These are phyloP conservation scores for Halenospora varia DNA, from an alignment of 495 filamentous ascomycete genomes.

Conservation along the genomic window DNA sequence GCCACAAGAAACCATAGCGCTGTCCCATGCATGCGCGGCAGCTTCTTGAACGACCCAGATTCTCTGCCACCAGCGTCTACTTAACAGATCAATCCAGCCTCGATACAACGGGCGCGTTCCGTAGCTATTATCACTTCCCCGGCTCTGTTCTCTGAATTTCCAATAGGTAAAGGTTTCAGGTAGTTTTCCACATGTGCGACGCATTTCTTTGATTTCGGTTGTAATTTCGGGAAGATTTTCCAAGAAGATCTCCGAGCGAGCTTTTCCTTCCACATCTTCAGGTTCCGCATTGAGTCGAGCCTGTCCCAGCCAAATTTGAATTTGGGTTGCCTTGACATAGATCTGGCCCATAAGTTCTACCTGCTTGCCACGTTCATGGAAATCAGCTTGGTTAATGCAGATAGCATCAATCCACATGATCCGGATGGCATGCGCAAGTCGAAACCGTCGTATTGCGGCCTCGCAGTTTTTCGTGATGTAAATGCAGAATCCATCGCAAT, in stretches of 20 bases:
- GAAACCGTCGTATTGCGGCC: constrained; percentile 16
- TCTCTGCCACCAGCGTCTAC: constrained; percentile 12
- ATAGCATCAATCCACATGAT: too few species aligned
- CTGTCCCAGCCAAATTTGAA: constrained; percentile 4
- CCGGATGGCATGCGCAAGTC: neutral
- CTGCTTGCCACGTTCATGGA: constrained; percentile 10
- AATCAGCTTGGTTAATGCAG: constrained; percentile 17
- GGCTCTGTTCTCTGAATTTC: too few species aligned
- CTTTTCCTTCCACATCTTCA: constrained; percentile 11
- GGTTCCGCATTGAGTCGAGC: neutral
- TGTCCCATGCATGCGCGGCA: too few species aligned
- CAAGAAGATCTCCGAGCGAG: constrained; percentile 11
- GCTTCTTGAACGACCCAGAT: constrained; percentile 22
- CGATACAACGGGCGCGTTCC: constrained; percentile 1
- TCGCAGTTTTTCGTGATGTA: constrained; percentile 18
- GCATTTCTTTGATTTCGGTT: neutral
- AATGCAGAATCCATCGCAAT: constrained; percentile 1
- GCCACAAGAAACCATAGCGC: too few species aligned
- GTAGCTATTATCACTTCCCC: neutral
- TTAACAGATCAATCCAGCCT: constrained; percentile 6
- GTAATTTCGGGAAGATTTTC: constrained; percentile 5
- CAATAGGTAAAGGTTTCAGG: too few species aligned
- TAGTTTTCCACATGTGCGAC: too few species aligned
- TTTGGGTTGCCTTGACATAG: constrained; percentile 1
- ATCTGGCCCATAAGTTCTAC: constrained; percentile 18